Percentiles rank a stretch among this genome's conserved stretches.
Evolutionary conservation across 148 eudicot species (phyloP).

Genomic region (Chenopodium album): DNA sequence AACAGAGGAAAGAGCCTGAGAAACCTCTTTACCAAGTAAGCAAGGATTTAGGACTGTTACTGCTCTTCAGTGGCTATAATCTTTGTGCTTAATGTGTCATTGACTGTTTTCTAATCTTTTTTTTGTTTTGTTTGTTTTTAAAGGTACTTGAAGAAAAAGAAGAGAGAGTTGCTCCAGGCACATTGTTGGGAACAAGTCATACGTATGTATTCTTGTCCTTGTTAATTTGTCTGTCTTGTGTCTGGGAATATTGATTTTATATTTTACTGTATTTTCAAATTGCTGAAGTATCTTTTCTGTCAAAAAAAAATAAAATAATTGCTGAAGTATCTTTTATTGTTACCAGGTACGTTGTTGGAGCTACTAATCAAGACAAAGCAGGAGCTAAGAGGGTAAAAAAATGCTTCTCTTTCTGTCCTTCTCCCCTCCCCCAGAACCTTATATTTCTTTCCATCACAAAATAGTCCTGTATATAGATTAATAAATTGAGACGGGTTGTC

Average conservation of each 20-base stretch:
- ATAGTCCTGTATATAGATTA: too few relatives aligned
- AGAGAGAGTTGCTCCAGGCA: slow-evolving; percentile 82
- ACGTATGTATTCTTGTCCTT: slow-evolving; percentile 51
- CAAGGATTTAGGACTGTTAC: neutral
- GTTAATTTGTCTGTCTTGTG: neutral
- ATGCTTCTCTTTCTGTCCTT: neutral
- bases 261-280: neutral
- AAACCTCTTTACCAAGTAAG: slow-evolving; percentile 86
- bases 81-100: neutral
- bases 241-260: neutral
- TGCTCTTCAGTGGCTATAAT: neutral
- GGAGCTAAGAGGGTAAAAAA: slow-evolving; percentile 81
- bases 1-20: slow-evolving; percentile 96
- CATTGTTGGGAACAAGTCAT: slow-evolving; percentile 78
- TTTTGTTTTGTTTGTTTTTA: slow-evolving; percentile 10
- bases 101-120: slow-evolving; percentile 7
- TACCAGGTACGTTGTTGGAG: slow-evolving; percentile 69
- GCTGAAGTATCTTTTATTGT: neutral
- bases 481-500: too few relatives aligned
- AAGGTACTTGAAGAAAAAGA: slow-evolving; percentile 96
- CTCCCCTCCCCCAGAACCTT: neutral
- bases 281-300: neutral
- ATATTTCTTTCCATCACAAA: neutral
- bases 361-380: slow-evolving; percentile 80
- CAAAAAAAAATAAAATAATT: neutral